Conservation (phyloP, 164 flowering plant genomes). For the Stephania cephalantha region DNA sequence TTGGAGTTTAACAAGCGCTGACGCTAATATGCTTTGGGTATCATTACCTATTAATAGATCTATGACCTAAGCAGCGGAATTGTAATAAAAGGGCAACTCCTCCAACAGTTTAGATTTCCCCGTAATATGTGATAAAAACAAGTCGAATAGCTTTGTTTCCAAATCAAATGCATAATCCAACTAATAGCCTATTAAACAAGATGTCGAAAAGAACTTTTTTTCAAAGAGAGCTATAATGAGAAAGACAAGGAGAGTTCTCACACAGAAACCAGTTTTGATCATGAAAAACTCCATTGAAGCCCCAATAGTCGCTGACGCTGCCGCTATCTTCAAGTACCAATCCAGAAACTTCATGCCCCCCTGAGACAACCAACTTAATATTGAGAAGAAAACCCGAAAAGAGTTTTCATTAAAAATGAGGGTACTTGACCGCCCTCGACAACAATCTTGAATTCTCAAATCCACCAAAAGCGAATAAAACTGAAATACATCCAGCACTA, state of each 20-base stretch:
- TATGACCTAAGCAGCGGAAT: background rate
- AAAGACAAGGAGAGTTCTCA: constrained; percentile 48
- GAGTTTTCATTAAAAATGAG: background rate
- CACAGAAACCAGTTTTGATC: constrained; percentile 96
- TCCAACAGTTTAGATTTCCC: background rate
- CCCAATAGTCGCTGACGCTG: constrained; percentile 63
- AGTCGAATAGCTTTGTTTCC: background rate
- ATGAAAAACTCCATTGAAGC: constrained; percentile 94
- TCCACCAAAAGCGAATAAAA: background rate
- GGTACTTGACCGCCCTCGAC: background rate
- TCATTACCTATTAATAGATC: background rate
- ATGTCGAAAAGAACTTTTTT: background rate
- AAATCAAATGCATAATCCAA: background rate
- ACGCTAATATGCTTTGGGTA: no score
- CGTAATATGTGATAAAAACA: background rate
- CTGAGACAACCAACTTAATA: background rate
- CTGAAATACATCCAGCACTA: background rate
- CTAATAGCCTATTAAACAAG: background rate
- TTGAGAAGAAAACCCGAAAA: background rate
- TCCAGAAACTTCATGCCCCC: constrained; percentile 54
- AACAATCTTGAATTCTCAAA: background rate
- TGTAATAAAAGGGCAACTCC: background rate
- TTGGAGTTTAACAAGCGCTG: no score
- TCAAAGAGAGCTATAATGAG: background rate
- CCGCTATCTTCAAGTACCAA: constrained; percentile 87